Base-by-base conservation (phyloP, 371 early-diverging fungal genomes). In the Blakeslea trispora region DNA sequence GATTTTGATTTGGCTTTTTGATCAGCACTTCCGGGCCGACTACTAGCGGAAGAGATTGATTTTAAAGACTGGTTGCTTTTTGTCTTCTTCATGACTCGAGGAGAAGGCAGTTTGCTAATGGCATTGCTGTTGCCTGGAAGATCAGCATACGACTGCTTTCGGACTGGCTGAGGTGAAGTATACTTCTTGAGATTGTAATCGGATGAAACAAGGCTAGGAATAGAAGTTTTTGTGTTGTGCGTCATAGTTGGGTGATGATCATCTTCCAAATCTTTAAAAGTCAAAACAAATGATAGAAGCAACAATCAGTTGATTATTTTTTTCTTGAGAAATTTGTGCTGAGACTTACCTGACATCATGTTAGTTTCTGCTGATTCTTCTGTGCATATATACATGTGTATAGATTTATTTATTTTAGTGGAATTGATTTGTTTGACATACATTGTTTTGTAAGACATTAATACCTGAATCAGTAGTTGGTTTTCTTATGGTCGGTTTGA, bases 21-120 rank as follows among this genome's bases (percentile, higher is more conserved):
- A 45, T 45, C 17, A 3, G 53, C 47, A 10, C 18, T 23, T 35
- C 50, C 50, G 6, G 50, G 37, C 37, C 40, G 32, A 14, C 35
- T 32, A 6, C 19, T 31, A 11, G 55, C 35, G 7, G 55, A 47
- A 31, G 46, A 55, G 22, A 34, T 37, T 9, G 55, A 56, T 31
- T 22, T 28, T 17, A 61, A 13, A 5, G 61, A 61, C 18, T 61
- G 61, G 11, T 50, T 61, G 17, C 61, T 61, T 39, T 55, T 54
- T 6, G 48, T 61, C 15, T 45, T 47, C 17, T 61, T 61, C 17
- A 61, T 17, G 11, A 37, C 37, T 37, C 37, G 37, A 37, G 37
- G 37, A 7, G 55, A 24, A 21, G 48, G 50, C 7, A 45, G n/a
- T 22, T 37, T 45, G 13, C 22, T 19, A 34, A 6, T 45, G 22